These are phyloP conservation scores for Marasmius tenuissimus DNA, from an alignment of 1,284 basidiomycete species.

Conservation along the genomic window DNA sequence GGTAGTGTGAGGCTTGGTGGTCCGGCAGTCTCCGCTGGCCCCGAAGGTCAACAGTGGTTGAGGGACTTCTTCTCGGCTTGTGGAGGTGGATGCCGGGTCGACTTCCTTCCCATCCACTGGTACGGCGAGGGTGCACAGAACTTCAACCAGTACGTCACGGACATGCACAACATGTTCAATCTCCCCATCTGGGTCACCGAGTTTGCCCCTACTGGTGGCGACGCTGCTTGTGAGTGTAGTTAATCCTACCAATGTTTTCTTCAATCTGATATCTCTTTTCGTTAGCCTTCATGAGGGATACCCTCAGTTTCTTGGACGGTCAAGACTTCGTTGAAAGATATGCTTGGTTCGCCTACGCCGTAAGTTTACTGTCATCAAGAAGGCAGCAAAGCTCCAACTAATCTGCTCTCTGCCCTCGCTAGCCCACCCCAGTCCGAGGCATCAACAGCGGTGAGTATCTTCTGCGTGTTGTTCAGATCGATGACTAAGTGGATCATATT, in stretches of 20 bases:
- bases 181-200: conserved; percentile 13
- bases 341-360: conserved; percentile 6
- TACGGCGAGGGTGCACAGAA: conserved; percentile 11
- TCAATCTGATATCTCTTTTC: neutral
- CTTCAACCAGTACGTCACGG: conserved; percentile 6
- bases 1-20: conserved; percentile 9
- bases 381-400: neutral
- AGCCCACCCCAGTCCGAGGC: neutral
- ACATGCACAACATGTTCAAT: conserved; percentile 3
- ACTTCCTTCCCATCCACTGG: conserved; percentile 13
- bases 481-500: neutral
- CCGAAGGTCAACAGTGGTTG: conserved; percentile 8
- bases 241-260: neutral
- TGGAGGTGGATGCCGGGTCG: conserved; percentile 5
- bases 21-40: conserved; percentile 7
- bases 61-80: conserved; percentile 9
- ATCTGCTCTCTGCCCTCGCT: neutral
- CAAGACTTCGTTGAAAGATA: conserved; percentile 1
- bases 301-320: neutral
- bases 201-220: conserved; percentile 7
- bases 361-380: neutral
- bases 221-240: conserved; percentile 2
- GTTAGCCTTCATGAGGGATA: conserved; percentile 2
- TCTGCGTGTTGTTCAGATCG: neutral
- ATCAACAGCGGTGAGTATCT: neutral